Conservation (phyloP, 768 basidiomycete genomes). For the Boletales sp. region DNA sequence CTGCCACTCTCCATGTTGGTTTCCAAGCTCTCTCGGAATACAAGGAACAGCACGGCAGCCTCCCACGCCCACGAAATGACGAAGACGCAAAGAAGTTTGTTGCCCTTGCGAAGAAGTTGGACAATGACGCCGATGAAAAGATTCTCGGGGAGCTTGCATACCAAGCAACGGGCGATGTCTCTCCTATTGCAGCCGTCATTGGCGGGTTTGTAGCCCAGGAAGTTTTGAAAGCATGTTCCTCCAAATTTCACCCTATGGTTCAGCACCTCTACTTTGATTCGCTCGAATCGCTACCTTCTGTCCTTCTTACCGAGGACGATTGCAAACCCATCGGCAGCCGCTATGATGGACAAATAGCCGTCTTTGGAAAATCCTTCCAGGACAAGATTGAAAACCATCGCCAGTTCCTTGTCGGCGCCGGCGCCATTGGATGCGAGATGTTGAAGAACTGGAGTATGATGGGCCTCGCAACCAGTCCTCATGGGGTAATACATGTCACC, state of each 20-base stretch:
- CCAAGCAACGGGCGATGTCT: slow-evolving; percentile 87
- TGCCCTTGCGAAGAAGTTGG: slow-evolving; percentile 72
- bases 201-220: slow-evolving; percentile 99
- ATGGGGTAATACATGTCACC: slow-evolving; percentile 86
- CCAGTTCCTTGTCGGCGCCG: slow-evolving; percentile 97
- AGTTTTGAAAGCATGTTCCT: slow-evolving; percentile 92
- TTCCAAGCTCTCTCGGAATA: slow-evolving; percentile 93
- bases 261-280: slow-evolving; percentile 98
- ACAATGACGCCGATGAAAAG: slow-evolving; percentile 76
- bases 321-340: slow-evolving; percentile 78
- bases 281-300: slow-evolving; percentile 83
- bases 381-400: slow-evolving; percentile 84
- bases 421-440: slow-evolving; percentile 99
- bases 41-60: slow-evolving; percentile 53
- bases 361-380: slow-evolving; percentile 93
- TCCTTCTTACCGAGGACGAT: slow-evolving; percentile 76
- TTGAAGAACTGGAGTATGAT: slow-evolving; percentile 99
- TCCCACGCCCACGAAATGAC: slow-evolving; percentile 80
- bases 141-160: slow-evolving; percentile 80
- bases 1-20: slow-evolving; percentile 83
- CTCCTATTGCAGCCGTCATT: slow-evolving; percentile 88
- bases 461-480: slow-evolving; percentile 78
- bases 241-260: slow-evolving; percentile 96
- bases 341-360: slow-evolving; percentile 93
- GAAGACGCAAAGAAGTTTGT: slow-evolving; percentile 77